Conservation (phyloP, 257 asterid genomes). For the Asclepias syriaca region DNA sequence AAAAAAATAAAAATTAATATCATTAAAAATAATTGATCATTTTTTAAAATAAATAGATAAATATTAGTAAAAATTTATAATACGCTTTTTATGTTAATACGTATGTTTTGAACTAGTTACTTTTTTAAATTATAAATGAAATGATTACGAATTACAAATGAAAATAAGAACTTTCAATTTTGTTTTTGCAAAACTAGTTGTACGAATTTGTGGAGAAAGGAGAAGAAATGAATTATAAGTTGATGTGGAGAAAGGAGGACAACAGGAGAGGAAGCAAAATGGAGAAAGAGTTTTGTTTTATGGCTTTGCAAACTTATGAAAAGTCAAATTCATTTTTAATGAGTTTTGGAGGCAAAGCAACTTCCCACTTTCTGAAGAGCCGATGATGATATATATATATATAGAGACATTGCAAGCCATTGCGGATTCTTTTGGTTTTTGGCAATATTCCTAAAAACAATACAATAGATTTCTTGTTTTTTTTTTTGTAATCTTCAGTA, state of each 20-base stretch:
- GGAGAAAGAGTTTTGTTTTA: not conserved
- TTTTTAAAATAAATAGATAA: too few species aligned
- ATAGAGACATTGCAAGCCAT: not conserved
- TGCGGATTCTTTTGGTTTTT: not conserved
- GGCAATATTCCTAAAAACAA: slow-evolving; percentile 6
- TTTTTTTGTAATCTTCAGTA: too few species aligned
- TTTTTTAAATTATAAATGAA: too few species aligned
- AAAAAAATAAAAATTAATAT: too few species aligned
- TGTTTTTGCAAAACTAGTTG: too few species aligned
- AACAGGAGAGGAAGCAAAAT: not conserved
- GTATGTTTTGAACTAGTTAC: too few species aligned
- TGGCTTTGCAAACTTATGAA: slow-evolving; percentile 40
- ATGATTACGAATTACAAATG: too few species aligned
- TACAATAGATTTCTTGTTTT: not conserved
- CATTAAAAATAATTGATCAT: too few species aligned
- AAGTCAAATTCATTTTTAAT: slow-evolving; percentile 29
- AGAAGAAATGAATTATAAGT: not conserved
- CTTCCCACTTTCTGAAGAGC: slow-evolving; percentile 44
- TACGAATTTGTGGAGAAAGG: not conserved
- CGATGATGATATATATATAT: not conserved
- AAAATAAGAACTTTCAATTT: too few species aligned
- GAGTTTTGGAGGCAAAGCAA: slow-evolving; percentile 9
- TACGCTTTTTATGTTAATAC: too few species aligned
- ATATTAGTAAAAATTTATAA: too few species aligned
- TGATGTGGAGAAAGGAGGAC: slow-evolving; percentile 7